Base-by-base conservation (phyloP, 2,329 filamentous ascomycete genomes). In the Neofusicoccum laricinum region DNA sequence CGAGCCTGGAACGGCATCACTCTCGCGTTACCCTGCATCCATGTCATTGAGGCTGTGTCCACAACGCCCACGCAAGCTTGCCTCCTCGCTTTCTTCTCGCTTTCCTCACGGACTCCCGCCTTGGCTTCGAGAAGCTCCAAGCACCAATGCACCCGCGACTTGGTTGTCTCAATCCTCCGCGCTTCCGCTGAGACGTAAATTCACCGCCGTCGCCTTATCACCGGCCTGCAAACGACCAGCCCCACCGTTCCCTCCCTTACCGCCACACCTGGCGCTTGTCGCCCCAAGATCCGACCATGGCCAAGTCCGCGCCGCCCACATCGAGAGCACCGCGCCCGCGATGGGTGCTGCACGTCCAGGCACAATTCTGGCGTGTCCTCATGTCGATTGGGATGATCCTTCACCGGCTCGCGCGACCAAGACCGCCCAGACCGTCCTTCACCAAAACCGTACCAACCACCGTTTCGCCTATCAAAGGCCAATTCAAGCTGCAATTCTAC, bases 311-410 rank as follows among this genome's bases (percentile, higher is more conserved):
- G 21, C 61, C 61, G 8, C 48, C 45, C 2, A 49, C 41, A 8
- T 58, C 43, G 10, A 15, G 38, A 34, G 34, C 49, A 19, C 61
- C 69, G 63, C 79, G 79, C 15, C 78, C 81, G 40, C 82, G 88
- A 76, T 86, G 84, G 80, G 82, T 86, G 71, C 82, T 91, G 11
- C 83, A 84, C 63, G 69, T 88, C 61, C 84, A 90, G 73, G 89
- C 89, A 51, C 77, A 82, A 32, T 84, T 88, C 73, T 90, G 88
- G 88, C 84, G 90, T 61, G 81, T 84, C 64, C 79, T 91, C 46
- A 90, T 90, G 84, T 81, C 81, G 65, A 82, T 90, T 64, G 89
- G 88, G 71, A 90, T 91, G 88, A 80, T 84, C 66, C 78, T 91
- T 43, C 89, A 92, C 72, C 84, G 82, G 63, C 77, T 88, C 65